These are phyloP conservation scores for Eucalyptus tenuipes DNA, from an alignment of 345 rosid genomes.

Conservation along the genomic window DNA sequence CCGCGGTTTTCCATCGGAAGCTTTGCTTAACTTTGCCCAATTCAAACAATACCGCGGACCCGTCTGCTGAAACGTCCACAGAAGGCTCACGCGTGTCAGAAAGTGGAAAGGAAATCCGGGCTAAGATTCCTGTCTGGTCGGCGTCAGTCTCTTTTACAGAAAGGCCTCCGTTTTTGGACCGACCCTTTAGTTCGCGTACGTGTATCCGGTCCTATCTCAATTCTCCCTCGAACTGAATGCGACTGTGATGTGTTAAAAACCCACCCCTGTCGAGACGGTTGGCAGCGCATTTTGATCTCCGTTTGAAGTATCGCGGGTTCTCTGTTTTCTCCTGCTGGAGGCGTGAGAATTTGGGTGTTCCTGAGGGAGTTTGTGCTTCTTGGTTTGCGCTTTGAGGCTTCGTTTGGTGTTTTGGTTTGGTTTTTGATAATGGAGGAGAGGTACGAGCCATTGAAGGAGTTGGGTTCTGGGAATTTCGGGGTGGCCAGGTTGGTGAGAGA, in stretches of 20 bases:
- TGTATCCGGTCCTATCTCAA: not conserved
- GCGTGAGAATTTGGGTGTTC: not conserved
- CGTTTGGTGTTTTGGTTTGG: not conserved
- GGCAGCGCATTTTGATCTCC: not conserved
- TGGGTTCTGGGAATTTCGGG: slow-evolving; percentile 89
- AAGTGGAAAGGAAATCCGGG: not conserved
- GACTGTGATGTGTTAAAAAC: not conserved
- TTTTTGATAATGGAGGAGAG: slow-evolving; percentile 31
- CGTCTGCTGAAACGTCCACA: not conserved
- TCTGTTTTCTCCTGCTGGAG: not conserved
- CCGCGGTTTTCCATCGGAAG: not conserved
- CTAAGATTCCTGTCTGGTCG: not conserved
- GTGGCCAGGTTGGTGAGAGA: slow-evolving; percentile 82
- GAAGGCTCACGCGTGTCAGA: not conserved
- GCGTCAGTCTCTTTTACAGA: not conserved
- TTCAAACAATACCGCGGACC: not conserved
- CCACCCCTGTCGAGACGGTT: not conserved
- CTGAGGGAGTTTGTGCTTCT: not conserved
- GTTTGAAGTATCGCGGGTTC: not conserved
- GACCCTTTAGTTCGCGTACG: not conserved
- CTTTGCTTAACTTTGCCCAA: not conserved
- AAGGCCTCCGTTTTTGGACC: not conserved
- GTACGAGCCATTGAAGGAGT: slow-evolving; percentile 70
- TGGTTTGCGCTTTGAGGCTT: not conserved
- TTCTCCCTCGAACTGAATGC: not conserved